A percentile compares a stretch with the other conserved stretches of the same genome.
Evolutionary conservation across 2,329 filamentous ascomycete species (phyloP).

Genomic region (Stachybotrys chlorohalonatus): DNA sequence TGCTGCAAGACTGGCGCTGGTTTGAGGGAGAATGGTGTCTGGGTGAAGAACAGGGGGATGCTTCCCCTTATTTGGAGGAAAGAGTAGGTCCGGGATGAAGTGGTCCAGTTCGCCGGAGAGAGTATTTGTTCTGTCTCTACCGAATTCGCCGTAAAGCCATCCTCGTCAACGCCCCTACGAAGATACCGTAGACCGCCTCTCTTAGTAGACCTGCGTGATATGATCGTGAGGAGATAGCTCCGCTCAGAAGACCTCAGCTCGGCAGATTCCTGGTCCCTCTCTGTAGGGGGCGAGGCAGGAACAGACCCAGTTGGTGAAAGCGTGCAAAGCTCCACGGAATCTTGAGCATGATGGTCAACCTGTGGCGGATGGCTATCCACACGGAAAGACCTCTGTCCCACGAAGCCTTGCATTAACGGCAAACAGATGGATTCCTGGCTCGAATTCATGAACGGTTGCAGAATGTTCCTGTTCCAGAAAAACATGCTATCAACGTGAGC

Average conservation of each 20-base stretch:
- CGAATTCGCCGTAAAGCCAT: conserved; percentile 78
- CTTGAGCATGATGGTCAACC: conserved; percentile 33
- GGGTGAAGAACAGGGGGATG: conserved; percentile 91
- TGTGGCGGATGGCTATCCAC: conserved; percentile 55
- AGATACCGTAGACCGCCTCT: conserved; percentile 85
- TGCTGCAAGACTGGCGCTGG: conserved; percentile 77
- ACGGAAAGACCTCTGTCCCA: conserved; percentile 76
- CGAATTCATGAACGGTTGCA: conserved; percentile 64
- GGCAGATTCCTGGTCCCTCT: conserved; percentile 18
- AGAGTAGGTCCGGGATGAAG: conserved; percentile 58
- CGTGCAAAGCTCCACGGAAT: conserved; percentile 36
- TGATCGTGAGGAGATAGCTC: conserved; percentile 71
- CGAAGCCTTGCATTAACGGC: conserved; percentile 87
- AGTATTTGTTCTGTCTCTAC: conserved; percentile 96
- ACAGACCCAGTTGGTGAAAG: conserved; percentile 21
- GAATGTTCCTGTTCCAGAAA: conserved; percentile 84
- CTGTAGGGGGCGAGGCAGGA: conserved; percentile 13
- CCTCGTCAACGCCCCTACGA: conserved; percentile 81
- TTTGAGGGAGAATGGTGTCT: conserved; percentile 88
- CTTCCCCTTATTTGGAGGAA: conserved; percentile 85
- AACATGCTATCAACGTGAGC: conserved; percentile 66
- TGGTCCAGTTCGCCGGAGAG: conserved; percentile 58
- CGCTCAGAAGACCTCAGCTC: conserved; percentile 40
- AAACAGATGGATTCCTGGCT: conserved; percentile 63
- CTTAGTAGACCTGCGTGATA: conserved; percentile 82